Evolutionary conservation across 768 basidiomycete species (phyloP), one percentile per base, ranked within the genome.

Genomic region (Mycena alexandri): DNA sequence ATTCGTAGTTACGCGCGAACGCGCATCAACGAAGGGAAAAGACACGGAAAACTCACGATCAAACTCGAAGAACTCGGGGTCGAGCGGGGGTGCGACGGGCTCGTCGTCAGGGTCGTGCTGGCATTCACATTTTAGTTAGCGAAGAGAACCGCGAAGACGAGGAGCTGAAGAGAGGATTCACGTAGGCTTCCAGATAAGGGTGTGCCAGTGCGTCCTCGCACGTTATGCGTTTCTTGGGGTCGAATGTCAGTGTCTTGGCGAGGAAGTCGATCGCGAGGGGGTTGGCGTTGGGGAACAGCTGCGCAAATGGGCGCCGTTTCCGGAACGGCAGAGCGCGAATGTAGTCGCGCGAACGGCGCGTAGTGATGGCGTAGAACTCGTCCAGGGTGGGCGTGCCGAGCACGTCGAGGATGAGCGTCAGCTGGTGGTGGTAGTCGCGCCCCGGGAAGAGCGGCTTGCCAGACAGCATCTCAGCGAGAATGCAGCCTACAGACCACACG

Each of bases 61-160:
- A 77, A 99, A 99, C 75, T 97, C 95, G 79, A 99, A 99, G 85
- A 99, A 99, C 71, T 93, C 91, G 5, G 95, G 92, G 71, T 94
- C 93, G 53, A 99, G 89, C n/a, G 97, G 96, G 6, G 95, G 93
- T 0, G 96, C 96, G 24, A 91, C 88, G 0, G 98, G 98, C 79
- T 99, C 98, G 74, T 99, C 98, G 55, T 97, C 95, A 2, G 96
- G 95, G 75, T 98, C 96, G 75, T 97, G 96, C 58, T 67, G 52
- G 13, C 13, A 17, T 8, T 13, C 36, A 36, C 9, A 38, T 19
- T 17, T 14, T 13, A 24, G 38, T 41, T 1, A 52, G 52, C 7
- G 12, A 33, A 21, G 24, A 11, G n/a, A n/a, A n/a, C n/a, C 29
- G 29, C 22, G 17, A 25, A 43, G 16, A 17, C 17, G 7, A 8